A percentile compares a stretch with the other conserved stretches of the same genome.
Conservation (phyloP, 2,329 filamentous ascomycete species). For the Neodidymelliopsis sp. region DNA sequence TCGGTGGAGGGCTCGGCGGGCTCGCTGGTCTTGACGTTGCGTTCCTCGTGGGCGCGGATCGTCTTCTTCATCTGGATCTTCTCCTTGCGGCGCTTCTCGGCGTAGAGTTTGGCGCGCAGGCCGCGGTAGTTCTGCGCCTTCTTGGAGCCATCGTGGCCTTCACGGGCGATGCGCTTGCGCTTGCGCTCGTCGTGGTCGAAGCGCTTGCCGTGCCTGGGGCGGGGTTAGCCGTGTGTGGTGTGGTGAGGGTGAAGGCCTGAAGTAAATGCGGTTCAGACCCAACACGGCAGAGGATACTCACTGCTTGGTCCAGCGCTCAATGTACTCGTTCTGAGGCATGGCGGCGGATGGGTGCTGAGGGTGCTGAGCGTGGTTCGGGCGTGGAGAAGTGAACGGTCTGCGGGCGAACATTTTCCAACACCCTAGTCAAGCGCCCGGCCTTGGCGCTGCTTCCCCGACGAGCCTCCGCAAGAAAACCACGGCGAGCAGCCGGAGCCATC, state of each 20-base stretch:
- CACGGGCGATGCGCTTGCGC: constrained; percentile 86
- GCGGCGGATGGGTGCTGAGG: constrained; percentile 19
- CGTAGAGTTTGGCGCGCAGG: constrained; percentile 89
- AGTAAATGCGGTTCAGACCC: neutral
- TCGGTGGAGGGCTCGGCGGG: constrained; percentile 80
- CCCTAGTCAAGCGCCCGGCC: constrained; percentile 17
- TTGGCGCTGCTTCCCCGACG: constrained; percentile 22
- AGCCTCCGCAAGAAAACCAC: constrained; percentile 24
- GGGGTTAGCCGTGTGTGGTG: constrained; percentile 26
- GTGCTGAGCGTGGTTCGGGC: constrained; percentile 7
- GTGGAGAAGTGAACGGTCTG: constrained; percentile 10
- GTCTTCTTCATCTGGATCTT: constrained; percentile 65
- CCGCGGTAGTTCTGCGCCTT: constrained; percentile 94
- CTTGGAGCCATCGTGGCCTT: constrained; percentile 85
- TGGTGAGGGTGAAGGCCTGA: neutral
- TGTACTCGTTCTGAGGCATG: constrained; percentile 82
- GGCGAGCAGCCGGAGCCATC: neutral
- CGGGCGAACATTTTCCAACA: constrained; percentile 6
- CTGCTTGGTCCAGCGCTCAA: constrained; percentile 76
- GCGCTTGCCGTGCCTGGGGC: constrained; percentile 48
- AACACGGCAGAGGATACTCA: constrained; percentile 47
- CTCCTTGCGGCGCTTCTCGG: constrained; percentile 92
- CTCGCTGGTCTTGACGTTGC: constrained; percentile 86
- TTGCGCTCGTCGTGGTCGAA: constrained; percentile 87
- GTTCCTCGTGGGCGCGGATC: constrained; percentile 91